Evolutionary conservation across 192 early-diverging fungal species (phyloP).

Genomic region (Piromyces finnis): DNA sequence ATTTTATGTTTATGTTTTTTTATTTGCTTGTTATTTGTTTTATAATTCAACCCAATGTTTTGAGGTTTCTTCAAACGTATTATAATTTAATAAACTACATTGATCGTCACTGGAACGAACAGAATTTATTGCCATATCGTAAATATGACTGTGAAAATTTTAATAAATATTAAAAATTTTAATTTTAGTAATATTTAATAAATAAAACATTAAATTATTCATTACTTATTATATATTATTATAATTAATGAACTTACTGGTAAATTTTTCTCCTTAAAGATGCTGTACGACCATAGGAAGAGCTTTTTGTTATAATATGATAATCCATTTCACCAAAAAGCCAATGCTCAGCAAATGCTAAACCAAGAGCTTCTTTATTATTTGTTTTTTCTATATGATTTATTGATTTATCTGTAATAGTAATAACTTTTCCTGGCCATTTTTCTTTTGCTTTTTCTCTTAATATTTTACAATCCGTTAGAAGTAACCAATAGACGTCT

Average conservation of each 20-base stretch:
- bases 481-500: background rate
- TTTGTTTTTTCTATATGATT: background rate
- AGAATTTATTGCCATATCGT: background rate
- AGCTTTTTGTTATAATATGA: background rate
- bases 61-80: background rate
- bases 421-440: background rate
- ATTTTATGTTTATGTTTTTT: too few species aligned
- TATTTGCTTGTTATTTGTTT: too few species aligned
- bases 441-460: background rate
- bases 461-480: background rate
- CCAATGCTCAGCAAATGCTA: background rate
- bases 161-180: too few species aligned
- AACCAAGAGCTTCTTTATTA: background rate
- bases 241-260: background rate
- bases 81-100: background rate
- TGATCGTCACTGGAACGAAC: background rate
- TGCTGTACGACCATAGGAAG: background rate
- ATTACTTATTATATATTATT: too few species aligned
- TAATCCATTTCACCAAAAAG: background rate
- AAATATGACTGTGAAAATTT: background rate
- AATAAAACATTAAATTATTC: too few species aligned
- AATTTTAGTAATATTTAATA: too few species aligned
- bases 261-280: background rate
- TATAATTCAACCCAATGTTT: background rate
- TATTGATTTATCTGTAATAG: background rate